These are phyloP conservation scores for Ophiostoma tasmaniense DNA, from an alignment of 2,329 filamentous ascomycete species.

Conservation along the genomic window DNA sequence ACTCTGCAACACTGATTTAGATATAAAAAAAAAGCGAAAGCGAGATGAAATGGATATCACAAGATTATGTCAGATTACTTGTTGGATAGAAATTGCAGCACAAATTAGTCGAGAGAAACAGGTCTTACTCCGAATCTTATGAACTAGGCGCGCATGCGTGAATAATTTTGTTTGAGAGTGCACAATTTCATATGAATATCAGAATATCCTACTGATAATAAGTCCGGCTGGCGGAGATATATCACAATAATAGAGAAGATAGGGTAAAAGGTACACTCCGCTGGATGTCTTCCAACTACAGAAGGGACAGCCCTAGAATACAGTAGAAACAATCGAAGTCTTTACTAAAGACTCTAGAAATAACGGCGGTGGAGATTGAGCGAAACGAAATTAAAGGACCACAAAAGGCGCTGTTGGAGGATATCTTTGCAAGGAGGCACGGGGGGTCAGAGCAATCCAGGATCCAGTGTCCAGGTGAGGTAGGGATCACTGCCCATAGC, in stretches of 20 bases:
- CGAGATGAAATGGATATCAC: neutral
- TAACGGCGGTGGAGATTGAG: constrained; percentile 9
- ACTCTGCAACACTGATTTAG: no score
- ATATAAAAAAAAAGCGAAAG: neutral
- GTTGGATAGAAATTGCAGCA: neutral
- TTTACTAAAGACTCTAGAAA: neutral
- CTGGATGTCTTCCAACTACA: neutral
- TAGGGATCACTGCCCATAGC: neutral
- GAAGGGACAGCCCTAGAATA: neutral
- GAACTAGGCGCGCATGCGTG: neutral
- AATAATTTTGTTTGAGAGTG: neutral
- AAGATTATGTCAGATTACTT: neutral
- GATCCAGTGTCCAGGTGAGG: neutral
- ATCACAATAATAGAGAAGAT: neutral
- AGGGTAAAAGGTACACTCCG: neutral
- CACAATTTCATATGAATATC: neutral
- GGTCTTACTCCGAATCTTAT: neutral
- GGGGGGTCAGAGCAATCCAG: neutral
- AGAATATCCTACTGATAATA: neutral
- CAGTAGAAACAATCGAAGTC: neutral
- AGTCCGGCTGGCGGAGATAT: neutral
- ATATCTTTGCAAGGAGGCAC: neutral
- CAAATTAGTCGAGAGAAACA: neutral
- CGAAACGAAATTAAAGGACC: constrained; percentile 18
- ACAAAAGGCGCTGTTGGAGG: constrained; percentile 6